These are phyloP conservation scores for Pestalotiopsis sp. DNA, from an alignment of 2,329 filamentous ascomycete genomes.

Conservation along the genomic window DNA sequence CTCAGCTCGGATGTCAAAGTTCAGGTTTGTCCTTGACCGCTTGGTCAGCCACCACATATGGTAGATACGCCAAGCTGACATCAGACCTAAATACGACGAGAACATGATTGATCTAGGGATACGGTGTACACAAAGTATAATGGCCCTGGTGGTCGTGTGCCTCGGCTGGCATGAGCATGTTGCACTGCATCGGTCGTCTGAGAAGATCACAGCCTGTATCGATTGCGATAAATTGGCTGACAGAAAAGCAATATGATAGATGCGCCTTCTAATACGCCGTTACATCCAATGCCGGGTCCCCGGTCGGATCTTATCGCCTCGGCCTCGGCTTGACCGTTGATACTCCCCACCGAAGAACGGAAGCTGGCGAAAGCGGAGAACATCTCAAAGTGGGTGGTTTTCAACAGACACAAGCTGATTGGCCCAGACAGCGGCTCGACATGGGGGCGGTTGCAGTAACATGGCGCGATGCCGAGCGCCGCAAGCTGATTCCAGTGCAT, in stretches of 20 bases:
- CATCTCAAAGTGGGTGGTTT: neutral
- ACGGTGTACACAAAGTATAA: neutral
- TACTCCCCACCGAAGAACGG: neutral
- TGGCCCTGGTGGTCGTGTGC: neutral
- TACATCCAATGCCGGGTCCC: neutral
- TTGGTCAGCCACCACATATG: neutral
- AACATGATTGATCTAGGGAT: neutral
- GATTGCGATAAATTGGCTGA: neutral
- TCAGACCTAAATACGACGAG: neutral
- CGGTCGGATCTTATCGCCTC: neutral
- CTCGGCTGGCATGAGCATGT: too few relatives aligned
- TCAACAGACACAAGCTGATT: neutral
- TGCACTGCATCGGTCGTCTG: too few relatives aligned
- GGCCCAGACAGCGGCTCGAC: neutral
- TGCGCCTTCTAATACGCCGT: neutral
- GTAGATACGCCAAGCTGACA: neutral
- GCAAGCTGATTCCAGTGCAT: neutral
- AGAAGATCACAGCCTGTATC: neutral
- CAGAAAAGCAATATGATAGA: neutral
- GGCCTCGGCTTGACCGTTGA: conserved; percentile 6
- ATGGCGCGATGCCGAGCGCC: conserved; percentile 2
- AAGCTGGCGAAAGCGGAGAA: neutral
- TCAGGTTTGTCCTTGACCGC: neutral
- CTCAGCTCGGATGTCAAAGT: neutral
- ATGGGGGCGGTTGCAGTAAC: neutral